phyloP scores from a whole-genome alignment of 2,329 filamentous ascomycete species.

The Penicillium hesseltinei region DNA sequence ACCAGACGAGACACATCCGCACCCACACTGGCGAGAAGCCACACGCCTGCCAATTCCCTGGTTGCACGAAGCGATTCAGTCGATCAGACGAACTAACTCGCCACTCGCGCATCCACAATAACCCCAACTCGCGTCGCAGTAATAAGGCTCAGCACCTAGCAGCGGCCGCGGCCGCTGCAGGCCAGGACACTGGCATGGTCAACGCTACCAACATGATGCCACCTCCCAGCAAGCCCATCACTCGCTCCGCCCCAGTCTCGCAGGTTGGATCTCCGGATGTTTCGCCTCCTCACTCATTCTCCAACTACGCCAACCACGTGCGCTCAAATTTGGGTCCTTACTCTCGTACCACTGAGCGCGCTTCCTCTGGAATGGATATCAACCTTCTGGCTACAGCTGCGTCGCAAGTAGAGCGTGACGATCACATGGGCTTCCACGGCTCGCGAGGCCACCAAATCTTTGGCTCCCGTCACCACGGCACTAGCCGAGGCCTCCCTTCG shows the following conservation, averaged over 20 bases:
- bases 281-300: conserved; percentile 86
- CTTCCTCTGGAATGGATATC: conserved; percentile 57
- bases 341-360: conserved; percentile 47
- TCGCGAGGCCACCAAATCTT: conserved; percentile 46
- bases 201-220: conserved; percentile 68
- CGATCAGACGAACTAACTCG: conserved; percentile 94
- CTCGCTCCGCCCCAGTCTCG: conserved; percentile 83
- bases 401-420: conserved; percentile 64
- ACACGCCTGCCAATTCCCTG: conserved; percentile 90
- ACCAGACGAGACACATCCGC: conserved; percentile 87
- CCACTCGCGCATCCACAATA: conserved; percentile 98
- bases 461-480: conserved; percentile 44
- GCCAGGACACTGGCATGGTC: conserved; percentile 49
- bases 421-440: conserved; percentile 46
- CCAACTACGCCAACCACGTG: conserved; percentile 58
- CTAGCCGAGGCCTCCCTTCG: conserved; percentile 64
- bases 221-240: conserved; percentile 73
- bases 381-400: conserved; percentile 68
- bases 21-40: conserved; percentile 99
- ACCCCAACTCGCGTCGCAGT: conserved; percentile 90
- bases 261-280: conserved; percentile 91
- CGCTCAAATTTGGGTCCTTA: conserved; percentile 60
- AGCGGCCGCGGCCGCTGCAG: conserved; percentile 55
- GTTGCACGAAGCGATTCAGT: conserved; percentile 96
- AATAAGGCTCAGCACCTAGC: conserved; percentile 73